Percentiles rank a stretch among this genome's conserved stretches.
These are phyloP conservation scores for Sporodiniella umbellata DNA, from an alignment of 371 early-diverging fungal species.

Conservation along the genomic window DNA sequence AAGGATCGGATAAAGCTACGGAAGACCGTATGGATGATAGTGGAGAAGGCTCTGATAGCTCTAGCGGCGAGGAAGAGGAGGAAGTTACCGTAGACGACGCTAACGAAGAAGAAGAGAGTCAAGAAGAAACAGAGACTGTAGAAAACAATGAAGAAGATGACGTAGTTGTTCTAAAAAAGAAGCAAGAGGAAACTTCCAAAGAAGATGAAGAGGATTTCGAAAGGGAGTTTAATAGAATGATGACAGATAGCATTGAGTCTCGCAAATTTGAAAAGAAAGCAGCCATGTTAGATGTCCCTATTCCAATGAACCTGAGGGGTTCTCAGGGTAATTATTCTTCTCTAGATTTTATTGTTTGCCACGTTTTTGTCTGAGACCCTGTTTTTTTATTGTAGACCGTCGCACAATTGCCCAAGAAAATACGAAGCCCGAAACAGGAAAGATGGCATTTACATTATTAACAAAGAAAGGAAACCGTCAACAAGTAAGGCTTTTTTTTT, in stretches of 20 bases:
- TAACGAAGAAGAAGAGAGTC: slow-evolving; percentile 21
- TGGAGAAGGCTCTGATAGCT: slow-evolving; percentile 24
- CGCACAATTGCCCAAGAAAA: slow-evolving; percentile 31
- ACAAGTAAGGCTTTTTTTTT: slow-evolving; percentile 44
- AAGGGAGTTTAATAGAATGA: slow-evolving; percentile 74
- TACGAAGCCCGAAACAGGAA: slow-evolving; percentile 32
- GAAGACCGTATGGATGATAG: slow-evolving; percentile 46
- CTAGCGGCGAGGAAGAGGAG: slow-evolving; percentile 48
- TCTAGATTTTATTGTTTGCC: slow-evolving; percentile 1
- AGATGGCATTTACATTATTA: slow-evolving; percentile 84
- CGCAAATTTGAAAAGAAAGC: slow-evolving; percentile 76
- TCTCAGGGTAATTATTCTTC: slow-evolving; percentile 43
- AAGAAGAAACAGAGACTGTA: slow-evolving; percentile 25
- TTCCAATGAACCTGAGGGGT: slow-evolving; percentile 69
- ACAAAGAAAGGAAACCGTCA: slow-evolving; percentile 93
- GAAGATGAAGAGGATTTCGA: slow-evolving; percentile 74
- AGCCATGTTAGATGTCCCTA: slow-evolving; percentile 75
- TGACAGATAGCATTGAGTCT: slow-evolving; percentile 79
- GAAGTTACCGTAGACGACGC: slow-evolving; percentile 27
- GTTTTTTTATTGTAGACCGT: slow-evolving; percentile 31
- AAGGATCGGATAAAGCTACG: slow-evolving; percentile 36
- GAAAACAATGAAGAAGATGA: slow-evolving; percentile 48
- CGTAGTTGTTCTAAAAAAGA: slow-evolving; percentile 52
- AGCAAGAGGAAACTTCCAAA: slow-evolving; percentile 29
- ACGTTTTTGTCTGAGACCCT: not conserved